Evolutionary conservation across 176 grass and related monocot species (phyloP), one percentile per base, ranked within the genome.

Genomic region (Bolboschoenus planiculmis): DNA sequence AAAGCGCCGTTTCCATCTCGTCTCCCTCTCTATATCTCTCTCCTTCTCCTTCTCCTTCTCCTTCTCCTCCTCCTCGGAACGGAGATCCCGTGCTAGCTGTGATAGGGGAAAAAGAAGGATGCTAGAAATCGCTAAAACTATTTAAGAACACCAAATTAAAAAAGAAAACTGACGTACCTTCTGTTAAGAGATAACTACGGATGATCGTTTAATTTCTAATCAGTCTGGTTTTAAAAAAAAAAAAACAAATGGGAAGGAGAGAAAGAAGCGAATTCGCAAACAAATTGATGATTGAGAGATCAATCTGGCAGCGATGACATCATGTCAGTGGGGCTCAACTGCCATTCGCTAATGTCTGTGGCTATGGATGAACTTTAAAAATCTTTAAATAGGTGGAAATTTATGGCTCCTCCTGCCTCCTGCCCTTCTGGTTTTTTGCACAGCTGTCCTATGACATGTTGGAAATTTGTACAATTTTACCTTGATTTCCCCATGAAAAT

Each of bases 311-410:
- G 4, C 56, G 74, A 78, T n/a, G 8, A 76, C 9, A 27, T 27
- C 10, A 46, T 47, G 30, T 4, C 56, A 81, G 57, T 81, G 79
- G 56, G 78, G 78, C 53, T 59, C 78, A 81, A 62, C 9, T 30
- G 21, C 29, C 7, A 53, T 23, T 60, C 7, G 56, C 56, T 24
- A n/a, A 5, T 24, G n/a, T 61, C 21, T 30, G 56, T 9, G 78
- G 79, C 23, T 21, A 31, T 29, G 79, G 35, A 64, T 81, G 27
- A 35, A 27, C 13, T 39, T 16, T 1, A 36, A 57, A 36, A 57
- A 13, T 81, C 56, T 29, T 64, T 63, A 81, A 81, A 81, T 81
- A 81, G 78, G 5, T 24, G 31, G 42, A 44, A 81, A 81, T 54
- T 55, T 54, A 54, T 31, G 44, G 24, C 24, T 21, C 13, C 40